Percentiles rank a stretch among this genome's conserved stretches.
Evolutionary conservation across 2,329 filamentous ascomycete species (phyloP).

Genomic region (Aspergillus ibericus): DNA sequence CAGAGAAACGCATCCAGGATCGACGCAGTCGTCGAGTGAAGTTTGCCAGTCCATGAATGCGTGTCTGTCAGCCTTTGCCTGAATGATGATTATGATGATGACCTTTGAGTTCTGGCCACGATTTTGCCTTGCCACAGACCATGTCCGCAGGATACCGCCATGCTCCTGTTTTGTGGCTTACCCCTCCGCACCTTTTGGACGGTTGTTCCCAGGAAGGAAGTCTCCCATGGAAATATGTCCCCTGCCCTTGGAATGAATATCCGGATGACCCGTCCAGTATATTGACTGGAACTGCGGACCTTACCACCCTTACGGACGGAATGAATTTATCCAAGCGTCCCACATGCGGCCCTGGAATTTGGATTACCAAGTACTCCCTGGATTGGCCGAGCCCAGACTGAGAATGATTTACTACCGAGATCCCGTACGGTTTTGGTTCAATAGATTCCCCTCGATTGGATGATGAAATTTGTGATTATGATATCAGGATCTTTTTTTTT

Average conservation of each 20-base stretch:
- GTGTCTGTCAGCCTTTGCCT: constrained; percentile 3
- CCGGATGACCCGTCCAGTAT: constrained; percentile 4
- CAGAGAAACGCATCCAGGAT: constrained; percentile 75
- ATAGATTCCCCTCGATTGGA: background rate
- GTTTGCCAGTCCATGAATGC: constrained; percentile 32
- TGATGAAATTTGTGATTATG: background rate
- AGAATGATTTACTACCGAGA: background rate
- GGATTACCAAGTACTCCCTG: constrained; percentile 1
- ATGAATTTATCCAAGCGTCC: background rate
- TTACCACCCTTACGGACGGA: background rate
- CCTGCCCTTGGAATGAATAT: constrained; percentile 13
- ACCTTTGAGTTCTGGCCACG: constrained; percentile 10
- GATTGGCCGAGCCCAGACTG: background rate
- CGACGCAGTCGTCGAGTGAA: constrained; percentile 47
- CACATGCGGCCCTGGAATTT: constrained; percentile 4
- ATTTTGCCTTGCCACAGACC: background rate
- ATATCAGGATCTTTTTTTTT: background rate
- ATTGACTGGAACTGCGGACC: constrained; percentile 2
- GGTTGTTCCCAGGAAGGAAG: constrained; percentile 2
- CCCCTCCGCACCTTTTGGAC: background rate
- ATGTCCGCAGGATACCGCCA: background rate
- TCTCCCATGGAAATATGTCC: background rate
- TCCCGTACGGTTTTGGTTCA: background rate
- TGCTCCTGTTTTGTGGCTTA: background rate
- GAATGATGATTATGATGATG: constrained; percentile 11